Evolutionary conservation across 257 asterid genomes (phyloP), one percentile per base, ranked within the genome.

Genomic region (Gentiana straminea): DNA sequence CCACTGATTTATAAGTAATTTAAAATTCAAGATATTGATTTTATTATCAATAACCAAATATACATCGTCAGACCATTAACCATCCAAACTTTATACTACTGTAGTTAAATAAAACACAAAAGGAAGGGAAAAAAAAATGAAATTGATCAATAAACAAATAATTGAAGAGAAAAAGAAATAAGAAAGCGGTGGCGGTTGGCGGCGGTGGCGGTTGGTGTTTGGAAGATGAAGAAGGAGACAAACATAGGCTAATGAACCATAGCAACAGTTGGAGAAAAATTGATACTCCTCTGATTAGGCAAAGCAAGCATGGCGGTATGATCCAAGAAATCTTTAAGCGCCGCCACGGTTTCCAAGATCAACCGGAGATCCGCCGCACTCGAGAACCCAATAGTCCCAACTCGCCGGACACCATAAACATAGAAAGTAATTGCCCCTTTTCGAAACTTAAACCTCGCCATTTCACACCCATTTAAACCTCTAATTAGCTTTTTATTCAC

Each of bases 221-320:
- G 47, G 11, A 33, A 44, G 41, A 51, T 3, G 2, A 48, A 7
- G 4, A 3, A 8, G n/a, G 35, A 9, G 36, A 62, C 46, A 57
- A 56, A 63, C 64, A 59, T 37, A 24, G 73, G 54, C 74, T 69
- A 92, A 62, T 77, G 80, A 24, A 85, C 95, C 59, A 82, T 85
- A 66, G 95, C 86, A 64, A 80, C 62, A 5, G 68, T 51, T 2
- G 77, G 54, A n/a, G 84, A 64, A 71, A 66, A 72, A 70, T 70
- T 68, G 59, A 88, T 82, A 57, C 89, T 85, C 67, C 76, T 88
- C 79, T 92, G 97, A 47, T 80, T 75, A 2, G 97, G 99, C 94
- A 89, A 43, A n/a, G 99, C 99, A 58, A 92, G 81, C 97, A 92
- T 85, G 41, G 94, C 94, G 65, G 99, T 92, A 62, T 92, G 99